Conservation (phyloP, 257 asterid genomes). For the Coffea canephora region DNA sequence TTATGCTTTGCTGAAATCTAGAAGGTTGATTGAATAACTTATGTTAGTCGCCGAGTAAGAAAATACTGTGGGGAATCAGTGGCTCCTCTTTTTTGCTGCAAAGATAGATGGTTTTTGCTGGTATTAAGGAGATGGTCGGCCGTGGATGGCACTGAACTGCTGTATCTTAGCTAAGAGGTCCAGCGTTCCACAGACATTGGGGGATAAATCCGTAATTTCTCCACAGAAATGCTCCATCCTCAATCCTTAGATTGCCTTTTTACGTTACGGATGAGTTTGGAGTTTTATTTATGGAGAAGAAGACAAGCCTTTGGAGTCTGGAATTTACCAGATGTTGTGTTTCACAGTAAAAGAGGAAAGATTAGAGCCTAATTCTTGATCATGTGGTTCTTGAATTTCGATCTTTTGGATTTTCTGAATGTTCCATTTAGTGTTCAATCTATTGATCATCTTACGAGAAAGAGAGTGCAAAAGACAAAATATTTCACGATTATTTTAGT, state of each 20-base stretch:
- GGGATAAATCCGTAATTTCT: background rate
- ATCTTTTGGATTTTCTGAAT: background rate
- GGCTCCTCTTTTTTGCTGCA: constrained; percentile 20
- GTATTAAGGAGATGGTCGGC: constrained; percentile 42
- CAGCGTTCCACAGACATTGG: background rate
- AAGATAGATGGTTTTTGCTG: constrained; percentile 26
- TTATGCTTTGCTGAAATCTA: constrained; percentile 33
- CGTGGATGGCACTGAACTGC: background rate
- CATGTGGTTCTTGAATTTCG: background rate
- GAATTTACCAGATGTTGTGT: background rate
- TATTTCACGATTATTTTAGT: background rate
- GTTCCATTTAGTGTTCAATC: background rate
- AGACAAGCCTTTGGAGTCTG: constrained; percentile 10
- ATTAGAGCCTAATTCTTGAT: background rate
- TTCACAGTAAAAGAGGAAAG: too few relatives aligned
- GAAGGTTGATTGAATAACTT: constrained; percentile 30
- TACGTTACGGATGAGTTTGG: constrained; percentile 4
- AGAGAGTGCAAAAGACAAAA: background rate
- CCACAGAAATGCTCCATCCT: background rate
- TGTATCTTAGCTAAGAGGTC: background rate
- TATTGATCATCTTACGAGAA: background rate
- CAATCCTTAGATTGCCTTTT: background rate
- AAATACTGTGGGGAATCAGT: constrained; percentile 1
- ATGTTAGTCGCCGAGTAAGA: constrained; percentile 19
- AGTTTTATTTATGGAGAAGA: background rate